Conservation (phyloP, 495 filamentous ascomycete genomes). For the Xylaria venustula region DNA sequence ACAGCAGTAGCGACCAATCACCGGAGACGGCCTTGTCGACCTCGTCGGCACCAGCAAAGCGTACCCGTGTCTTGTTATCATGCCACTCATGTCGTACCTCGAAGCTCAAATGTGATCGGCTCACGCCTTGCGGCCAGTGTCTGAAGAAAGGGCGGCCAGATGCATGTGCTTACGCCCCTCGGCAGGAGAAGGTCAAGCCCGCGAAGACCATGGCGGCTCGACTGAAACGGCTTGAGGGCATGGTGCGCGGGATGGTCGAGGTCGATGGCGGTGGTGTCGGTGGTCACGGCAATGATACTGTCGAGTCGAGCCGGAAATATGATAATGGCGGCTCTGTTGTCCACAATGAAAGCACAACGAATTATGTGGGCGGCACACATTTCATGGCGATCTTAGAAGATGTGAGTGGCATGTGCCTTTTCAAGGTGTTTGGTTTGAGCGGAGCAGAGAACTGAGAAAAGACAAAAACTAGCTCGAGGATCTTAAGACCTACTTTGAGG, state of each 20-base stretch:
- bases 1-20: not conserved
- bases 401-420: slow-evolving; percentile 27
- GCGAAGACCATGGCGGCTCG: slow-evolving; percentile 48
- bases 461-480: slow-evolving; percentile 39
- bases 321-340: slow-evolving; percentile 32
- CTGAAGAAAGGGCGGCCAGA: slow-evolving; percentile 41
- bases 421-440: not conserved
- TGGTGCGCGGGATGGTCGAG: slow-evolving; percentile 51
- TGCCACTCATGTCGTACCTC: slow-evolving; percentile 41
- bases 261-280: slow-evolving; percentile 26
- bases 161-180: slow-evolving; percentile 46
- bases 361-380: slow-evolving; percentile 53
- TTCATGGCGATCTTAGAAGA: slow-evolving; percentile 58
- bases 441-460: not conserved
- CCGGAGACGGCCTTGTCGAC: not conserved
- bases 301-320: slow-evolving; percentile 5
- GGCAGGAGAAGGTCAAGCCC: slow-evolving; percentile 36
- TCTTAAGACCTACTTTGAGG: slow-evolving; percentile 45
- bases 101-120: slow-evolving; percentile 43
- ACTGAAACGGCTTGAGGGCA: slow-evolving; percentile 51
- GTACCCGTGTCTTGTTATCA: slow-evolving; percentile 39
- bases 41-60: slow-evolving; percentile 25
- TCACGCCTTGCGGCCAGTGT: slow-evolving; percentile 40
- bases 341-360: slow-evolving; percentile 33
- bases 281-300: not conserved